Percentiles rank a stretch among this genome's conserved stretches.
These are phyloP conservation scores for Aspergillus novoparasiticus DNA, from an alignment of 2,329 filamentous ascomycete genomes.

Conservation along the genomic window DNA sequence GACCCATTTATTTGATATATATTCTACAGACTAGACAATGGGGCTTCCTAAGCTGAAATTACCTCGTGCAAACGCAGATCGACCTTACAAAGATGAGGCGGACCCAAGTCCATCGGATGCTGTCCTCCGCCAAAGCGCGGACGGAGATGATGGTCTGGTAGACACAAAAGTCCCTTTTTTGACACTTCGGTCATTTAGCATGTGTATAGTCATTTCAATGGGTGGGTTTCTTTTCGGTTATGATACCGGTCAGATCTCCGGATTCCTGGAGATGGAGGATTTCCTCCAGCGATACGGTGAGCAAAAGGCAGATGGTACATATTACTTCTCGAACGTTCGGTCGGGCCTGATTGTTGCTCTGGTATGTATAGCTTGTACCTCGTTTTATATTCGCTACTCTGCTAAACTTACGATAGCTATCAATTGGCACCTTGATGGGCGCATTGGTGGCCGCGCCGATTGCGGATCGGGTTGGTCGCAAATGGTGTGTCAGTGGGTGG, in stretches of 20 bases:
- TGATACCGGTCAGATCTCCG: constrained; percentile 49
- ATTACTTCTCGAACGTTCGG: constrained; percentile 44
- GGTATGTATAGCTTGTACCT: constrained; percentile 26
- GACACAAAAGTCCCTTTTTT: constrained; percentile 25
- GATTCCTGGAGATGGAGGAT: constrained; percentile 46
- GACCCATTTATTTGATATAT: neutral
- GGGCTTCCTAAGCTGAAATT: constrained; percentile 2
- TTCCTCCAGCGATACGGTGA: constrained; percentile 44
- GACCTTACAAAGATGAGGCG: neutral
- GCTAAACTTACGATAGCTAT: constrained; percentile 32
- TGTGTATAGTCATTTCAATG: constrained; percentile 48
- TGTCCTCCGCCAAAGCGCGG: neutral
- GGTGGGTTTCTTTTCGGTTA: constrained; percentile 49
- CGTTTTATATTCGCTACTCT: neutral
- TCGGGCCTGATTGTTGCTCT: constrained; percentile 47
- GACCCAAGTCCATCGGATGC: neutral
- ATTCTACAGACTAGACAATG: neutral
- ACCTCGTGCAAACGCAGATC: neutral
- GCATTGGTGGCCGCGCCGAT: constrained; percentile 45
- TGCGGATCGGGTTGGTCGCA: constrained; percentile 46
- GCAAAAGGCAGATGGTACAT: constrained; percentile 29
- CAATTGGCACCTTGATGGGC: constrained; percentile 47
- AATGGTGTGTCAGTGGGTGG: constrained; percentile 46
- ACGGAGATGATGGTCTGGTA: constrained; percentile 5
- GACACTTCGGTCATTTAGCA: constrained; percentile 36